Conservation (phyloP, 768 basidiomycete species). For the Tephrocybe rancida region DNA sequence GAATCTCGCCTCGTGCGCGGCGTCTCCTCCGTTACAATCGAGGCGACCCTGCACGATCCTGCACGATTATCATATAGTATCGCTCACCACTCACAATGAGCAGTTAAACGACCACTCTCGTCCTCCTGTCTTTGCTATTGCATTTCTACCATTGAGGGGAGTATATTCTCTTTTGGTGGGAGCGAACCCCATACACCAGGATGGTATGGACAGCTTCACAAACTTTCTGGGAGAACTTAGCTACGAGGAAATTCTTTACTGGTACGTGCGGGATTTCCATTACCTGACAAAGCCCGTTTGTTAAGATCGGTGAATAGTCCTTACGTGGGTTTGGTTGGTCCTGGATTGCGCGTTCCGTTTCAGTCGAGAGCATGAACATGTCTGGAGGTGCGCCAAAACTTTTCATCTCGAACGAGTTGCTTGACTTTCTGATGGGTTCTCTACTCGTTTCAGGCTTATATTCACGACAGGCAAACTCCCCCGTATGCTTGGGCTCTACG, state of each 20-base stretch:
- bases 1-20: no score
- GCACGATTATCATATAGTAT: no score
- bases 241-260: conserved; percentile 7
- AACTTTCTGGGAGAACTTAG: conserved; percentile 4
- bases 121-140: no score
- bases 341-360: conserved; percentile 12
- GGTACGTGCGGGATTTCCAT: neutral
- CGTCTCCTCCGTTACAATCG: no score
- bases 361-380: conserved; percentile 5
- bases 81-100: no score
- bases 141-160: no score
- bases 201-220: no score
- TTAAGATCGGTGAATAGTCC: neutral
- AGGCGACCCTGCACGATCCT: no score
- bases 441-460: neutral
- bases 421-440: no score
- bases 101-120: no score
- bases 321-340: conserved; percentile 8
- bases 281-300: neutral
- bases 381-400: conserved; percentile 12
- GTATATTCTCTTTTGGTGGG: no score
- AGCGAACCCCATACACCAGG: no score
- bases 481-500: conserved; percentile 7
- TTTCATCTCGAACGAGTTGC: neutral
- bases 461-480: neutral